Conservation (phyloP, 2,329 filamentous ascomycete species). For the Hypoxylon sp. region DNA sequence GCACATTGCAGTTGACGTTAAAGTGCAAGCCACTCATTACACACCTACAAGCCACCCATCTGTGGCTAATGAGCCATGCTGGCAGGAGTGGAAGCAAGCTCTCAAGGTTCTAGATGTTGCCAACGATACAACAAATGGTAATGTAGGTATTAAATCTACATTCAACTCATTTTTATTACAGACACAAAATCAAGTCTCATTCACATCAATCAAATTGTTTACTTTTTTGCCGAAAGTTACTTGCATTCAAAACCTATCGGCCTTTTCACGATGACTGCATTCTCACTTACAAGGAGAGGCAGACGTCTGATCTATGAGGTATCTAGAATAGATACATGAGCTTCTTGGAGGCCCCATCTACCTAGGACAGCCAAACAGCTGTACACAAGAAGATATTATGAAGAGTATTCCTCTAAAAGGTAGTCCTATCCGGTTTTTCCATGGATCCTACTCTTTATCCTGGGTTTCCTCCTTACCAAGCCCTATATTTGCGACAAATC, state of each 20-base stretch:
- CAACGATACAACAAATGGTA: too few species aligned
- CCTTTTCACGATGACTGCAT: conserved; percentile 1
- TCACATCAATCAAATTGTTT: too few species aligned
- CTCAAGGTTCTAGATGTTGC: background rate
- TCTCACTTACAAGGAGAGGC: conserved; percentile 1
- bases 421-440: background rate
- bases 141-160: too few species aligned
- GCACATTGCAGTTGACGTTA: background rate
- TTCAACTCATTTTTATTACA: too few species aligned
- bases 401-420: conserved; percentile 1
- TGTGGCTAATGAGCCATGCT: conserved; percentile 3
- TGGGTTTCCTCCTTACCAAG: conserved; percentile 2
- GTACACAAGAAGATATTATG: conserved; percentile 11
- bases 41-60: background rate
- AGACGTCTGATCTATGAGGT: conserved; percentile 25
- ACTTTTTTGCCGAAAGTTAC: too few species aligned
- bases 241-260: too few species aligned
- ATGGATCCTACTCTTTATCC: conserved; percentile 16
- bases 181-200: too few species aligned
- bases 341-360: conserved; percentile 5
- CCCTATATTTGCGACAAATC: conserved; percentile 12
- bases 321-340: conserved; percentile 8
- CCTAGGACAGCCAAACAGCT: background rate
- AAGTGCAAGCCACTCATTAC: background rate
- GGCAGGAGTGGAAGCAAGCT: too few species aligned